Evolutionary conservation across 1,284 basidiomycete species (phyloP).

Genomic region (Pulchroboletus neoregius): DNA sequence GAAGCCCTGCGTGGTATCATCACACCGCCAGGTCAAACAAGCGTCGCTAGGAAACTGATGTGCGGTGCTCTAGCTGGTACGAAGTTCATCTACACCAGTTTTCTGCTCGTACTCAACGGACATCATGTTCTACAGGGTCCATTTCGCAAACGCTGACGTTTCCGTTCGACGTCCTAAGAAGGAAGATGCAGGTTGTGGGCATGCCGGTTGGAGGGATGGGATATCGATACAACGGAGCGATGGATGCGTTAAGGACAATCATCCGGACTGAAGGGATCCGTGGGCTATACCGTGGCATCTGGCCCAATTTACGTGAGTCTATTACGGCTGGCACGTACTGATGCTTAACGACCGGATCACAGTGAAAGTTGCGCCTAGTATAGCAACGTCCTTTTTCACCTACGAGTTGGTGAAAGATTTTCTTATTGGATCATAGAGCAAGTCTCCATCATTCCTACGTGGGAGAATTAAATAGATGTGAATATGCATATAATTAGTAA

Average conservation of each 20-base stretch:
- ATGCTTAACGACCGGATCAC: slow-evolving; percentile 13
- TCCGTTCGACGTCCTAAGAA: slow-evolving; percentile 89
- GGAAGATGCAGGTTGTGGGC: slow-evolving; percentile 95
- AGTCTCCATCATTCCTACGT: not conserved
- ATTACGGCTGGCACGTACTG: slow-evolving; percentile 11
- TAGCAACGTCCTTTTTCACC: slow-evolving; percentile 81
- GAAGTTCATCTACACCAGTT: slow-evolving; percentile 15
- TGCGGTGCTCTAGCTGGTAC: slow-evolving; percentile 77
- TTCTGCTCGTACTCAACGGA: slow-evolving; percentile 10
- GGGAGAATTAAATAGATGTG: not conserved
- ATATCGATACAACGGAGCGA: slow-evolving; percentile 71
- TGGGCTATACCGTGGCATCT: slow-evolving; percentile 83
- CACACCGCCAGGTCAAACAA: slow-evolving; percentile 73
- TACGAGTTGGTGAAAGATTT: slow-evolving; percentile 61
- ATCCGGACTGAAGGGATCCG: slow-evolving; percentile 68
- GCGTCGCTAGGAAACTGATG: slow-evolving; percentile 56
- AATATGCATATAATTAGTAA: slow-evolving; percentile 7
- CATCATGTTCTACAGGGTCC: slow-evolving; percentile 45
- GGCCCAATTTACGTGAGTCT: slow-evolving; percentile 85
- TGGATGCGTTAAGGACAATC: slow-evolving; percentile 73
- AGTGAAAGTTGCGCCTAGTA: slow-evolving; percentile 91
- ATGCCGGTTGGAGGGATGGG: slow-evolving; percentile 63
- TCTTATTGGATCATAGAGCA: slow-evolving; percentile 19
- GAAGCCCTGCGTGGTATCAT: slow-evolving; percentile 68
- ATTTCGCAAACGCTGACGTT: slow-evolving; percentile 94